Evolutionary conservation across 2,329 filamentous ascomycete species (phyloP), one percentile per base, ranked within the genome.

Genomic region (Paecilomyces sp.): DNA sequence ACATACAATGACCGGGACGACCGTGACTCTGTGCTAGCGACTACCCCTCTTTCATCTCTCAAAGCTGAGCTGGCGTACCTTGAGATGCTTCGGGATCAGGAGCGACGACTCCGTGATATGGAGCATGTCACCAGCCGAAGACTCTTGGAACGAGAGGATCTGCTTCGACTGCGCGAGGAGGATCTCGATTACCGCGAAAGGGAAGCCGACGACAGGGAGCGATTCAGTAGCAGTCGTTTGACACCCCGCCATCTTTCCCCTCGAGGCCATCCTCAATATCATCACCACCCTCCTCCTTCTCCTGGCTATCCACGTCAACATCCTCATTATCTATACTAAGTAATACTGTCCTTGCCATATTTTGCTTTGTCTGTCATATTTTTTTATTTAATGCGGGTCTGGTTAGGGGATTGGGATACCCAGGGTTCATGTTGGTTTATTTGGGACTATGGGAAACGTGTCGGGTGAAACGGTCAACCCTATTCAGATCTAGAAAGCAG

Each of bases 1-100:
- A 55, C 61, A 60, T 61, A 66, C 61, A 53, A 61, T 67, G 56
- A 63, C 65, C 55, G 64, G 66, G 22, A 60, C 54, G 55, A 58
- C 58, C 12, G 36, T 25, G 54, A 11, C 18, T 57, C 54, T 24
- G 31, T 36, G 54, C 62, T 54, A 60, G 60, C 9, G 58, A 57
- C 24, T 13, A 15, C 57, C 3, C 41, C 28, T 9, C 30, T 60
- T 33, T 56, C 55, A 13, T 47, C 53, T 25, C 31, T 52, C 9
- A 11, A 36, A 54, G 41, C 47, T 50, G 31, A 28, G 22, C 7
- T 59, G 24, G 13, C 55, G 28, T 50, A 50, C 52, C 36, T 61
- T 22, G 55, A 64, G 6, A 36, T 56, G 41, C 7, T 58, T 7
- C 54, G 52, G 12, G 61, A 61, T 2, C 53, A 25, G 54, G 60